Evolutionary conservation across 75 land plant genomes (phyloP), one percentile per base, ranked within the genome.

Genomic region (Selaginella tamariscina): DNA sequence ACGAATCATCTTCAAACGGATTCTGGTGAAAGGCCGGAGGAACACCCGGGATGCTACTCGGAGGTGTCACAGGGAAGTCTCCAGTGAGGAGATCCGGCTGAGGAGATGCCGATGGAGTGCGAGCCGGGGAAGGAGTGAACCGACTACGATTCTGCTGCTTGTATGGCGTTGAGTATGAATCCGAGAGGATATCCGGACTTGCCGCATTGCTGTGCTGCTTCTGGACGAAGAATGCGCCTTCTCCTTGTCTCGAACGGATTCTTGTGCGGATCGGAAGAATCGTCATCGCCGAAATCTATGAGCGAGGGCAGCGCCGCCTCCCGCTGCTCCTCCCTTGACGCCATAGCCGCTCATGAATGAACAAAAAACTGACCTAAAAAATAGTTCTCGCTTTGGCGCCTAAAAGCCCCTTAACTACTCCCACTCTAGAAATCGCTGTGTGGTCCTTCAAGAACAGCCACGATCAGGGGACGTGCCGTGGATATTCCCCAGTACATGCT

Each of bases 141-240:
- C 15, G 5, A n/a, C n/a, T n/a, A 15, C 49, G 49, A 39, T 39
- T 5, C 49, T 39, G 49, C 49, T 39, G 49, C 15, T 39, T 39
- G 49, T 39, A 39, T 5, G 49, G 49, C 49, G 49, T 39, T 5
- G 49, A 39, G 49, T 5, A 39, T 5, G 49, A 39, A 39, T 39
- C 49, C 49, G 49, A 39, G 49, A 5, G 49, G 49, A 39, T 5
- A 15, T 39, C 49, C 49, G 49, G n/a, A n/a, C n/a, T n/a, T 39
- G 49, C 49, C 49, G 49, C 49, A 39, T 39, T 39, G 49, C 49
- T 39, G n/a, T 39, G 49, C 49, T 39, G 49, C 49, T 15, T n/a
- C n/a, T n/a, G n/a, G n/a, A n/a, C n/a, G n/a, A n/a, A n/a, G n/a
- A n/a, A n/a, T n/a, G 49, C 49, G 5, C 49, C 49, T 39, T 15